A percentile compares a stretch with the other conserved stretches of the same genome.
These are phyloP conservation scores for Cordia subcordata DNA, from an alignment of 257 asterid genomes.

Conservation along the genomic window DNA sequence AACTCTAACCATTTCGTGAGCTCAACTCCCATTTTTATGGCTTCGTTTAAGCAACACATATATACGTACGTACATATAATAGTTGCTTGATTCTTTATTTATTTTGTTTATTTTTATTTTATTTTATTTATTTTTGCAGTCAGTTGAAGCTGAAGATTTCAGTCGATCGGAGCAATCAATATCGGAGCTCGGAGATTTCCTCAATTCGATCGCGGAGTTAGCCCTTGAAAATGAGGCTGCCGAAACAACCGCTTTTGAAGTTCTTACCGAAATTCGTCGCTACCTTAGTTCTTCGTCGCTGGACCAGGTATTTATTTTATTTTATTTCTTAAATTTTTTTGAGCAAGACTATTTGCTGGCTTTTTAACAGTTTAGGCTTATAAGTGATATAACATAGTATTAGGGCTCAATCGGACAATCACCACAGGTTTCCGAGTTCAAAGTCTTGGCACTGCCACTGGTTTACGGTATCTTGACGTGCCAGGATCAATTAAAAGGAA, in stretches of 20 bases:
- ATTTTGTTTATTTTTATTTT: background rate
- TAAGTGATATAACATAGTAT: too few relatives aligned
- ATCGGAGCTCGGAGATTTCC: constrained; percentile 42
- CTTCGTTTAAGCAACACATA: too few relatives aligned
- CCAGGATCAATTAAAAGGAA: too few relatives aligned
- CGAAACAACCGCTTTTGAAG: constrained; percentile 29
- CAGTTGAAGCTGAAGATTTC: constrained; percentile 47
- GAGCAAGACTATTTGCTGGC: background rate
- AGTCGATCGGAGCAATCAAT: constrained; percentile 33
- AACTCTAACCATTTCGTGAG: background rate
- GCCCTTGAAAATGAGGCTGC: constrained; percentile 26
- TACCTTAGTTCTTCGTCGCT: constrained; percentile 34
- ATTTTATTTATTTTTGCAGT: constrained; percentile 25
- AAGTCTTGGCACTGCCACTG: too few relatives aligned
- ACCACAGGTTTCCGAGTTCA: too few relatives aligned
- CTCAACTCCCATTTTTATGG: background rate
- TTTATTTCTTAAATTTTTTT: background rate
- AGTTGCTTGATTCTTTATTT: background rate
- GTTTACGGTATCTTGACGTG: too few relatives aligned
- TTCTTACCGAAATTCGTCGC: constrained; percentile 48
- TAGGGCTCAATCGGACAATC: too few relatives aligned
- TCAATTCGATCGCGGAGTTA: constrained; percentile 40
- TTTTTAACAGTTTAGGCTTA: too few relatives aligned
- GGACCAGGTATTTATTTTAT: constrained; percentile 41
- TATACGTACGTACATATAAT: background rate